Evolutionary conservation across 202 grass and related monocot genomes (phyloP), one percentile per base, ranked within the genome.

Genomic region (Digitaria exilis): DNA sequence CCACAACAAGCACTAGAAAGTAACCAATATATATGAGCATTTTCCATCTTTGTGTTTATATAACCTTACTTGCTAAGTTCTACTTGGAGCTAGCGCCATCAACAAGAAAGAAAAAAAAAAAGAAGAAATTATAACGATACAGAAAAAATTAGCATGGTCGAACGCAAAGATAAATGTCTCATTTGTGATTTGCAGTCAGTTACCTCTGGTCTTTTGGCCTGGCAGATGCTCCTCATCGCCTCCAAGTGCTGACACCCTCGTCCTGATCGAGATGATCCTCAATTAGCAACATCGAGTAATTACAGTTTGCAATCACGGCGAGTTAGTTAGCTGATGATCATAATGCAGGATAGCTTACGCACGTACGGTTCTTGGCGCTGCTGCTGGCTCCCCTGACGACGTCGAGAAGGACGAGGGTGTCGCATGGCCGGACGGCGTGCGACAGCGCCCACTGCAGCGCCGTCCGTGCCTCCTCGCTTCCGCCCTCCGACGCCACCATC

Each of bases 361-460:
- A 75, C n/a, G n/a, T n/a, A n/a, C 65, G 1, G 51, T 83, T 65
- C 84, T 85, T 84, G 90, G 55, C 30, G 60, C n/a, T n/a, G n/a
- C n/a, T n/a, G 29, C 11, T n/a, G 26, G 4, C 58, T n/a, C 67
- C 83, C 74, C 75, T 77, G 80, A 86, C 65, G 76, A 94, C 62
- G 67, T 85, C 83, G 35, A 97, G 85, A 35, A 97, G 89, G 84
- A 94, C 65, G 39, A 97, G 13, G 1, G 81, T 94, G 70, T 97
- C 94, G 56, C 75, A 80, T 0, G 81, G 80, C 50, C 89, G 86
- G 22, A 92, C 80, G 13, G 91, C 85, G 71, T 94, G 91, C 30
- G 94, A 92, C 25, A 97, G 91, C 67, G 88, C 88, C 94, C 91
- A 97, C 26, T 90, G 85, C 73, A 97, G 80, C 30, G 88, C 89